Percentiles rank a stretch among this genome's conserved stretches.
These are phyloP conservation scores for Coffea eugenioides DNA, from an alignment of 257 asterid genomes.

Conservation along the genomic window DNA sequence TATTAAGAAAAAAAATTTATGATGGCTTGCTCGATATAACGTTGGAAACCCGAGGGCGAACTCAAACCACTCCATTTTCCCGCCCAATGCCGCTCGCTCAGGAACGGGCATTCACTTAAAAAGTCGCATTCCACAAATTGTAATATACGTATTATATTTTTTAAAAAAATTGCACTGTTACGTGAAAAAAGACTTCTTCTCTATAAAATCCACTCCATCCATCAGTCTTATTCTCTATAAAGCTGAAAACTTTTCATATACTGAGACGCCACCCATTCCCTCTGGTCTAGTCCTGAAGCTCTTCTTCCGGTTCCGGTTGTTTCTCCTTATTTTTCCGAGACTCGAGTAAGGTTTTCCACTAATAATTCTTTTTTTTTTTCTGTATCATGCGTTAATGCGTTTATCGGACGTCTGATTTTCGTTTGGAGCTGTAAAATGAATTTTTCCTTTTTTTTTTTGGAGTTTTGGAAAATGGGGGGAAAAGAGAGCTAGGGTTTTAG, in stretches of 20 bases:
- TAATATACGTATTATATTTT: no score
- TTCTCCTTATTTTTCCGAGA: not conserved
- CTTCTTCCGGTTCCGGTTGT: not conserved
- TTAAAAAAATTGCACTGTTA: no score
- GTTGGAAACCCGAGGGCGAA: not conserved
- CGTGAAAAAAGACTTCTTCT: no score
- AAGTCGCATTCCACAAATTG: not conserved
- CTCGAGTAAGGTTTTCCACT: not conserved
- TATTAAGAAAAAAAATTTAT: no score
- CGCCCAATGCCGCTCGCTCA: constrained; percentile 14
- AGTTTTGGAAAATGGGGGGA: not conserved
- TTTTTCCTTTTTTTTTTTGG: no score
- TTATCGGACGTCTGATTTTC: not conserved
- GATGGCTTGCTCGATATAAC: constrained; percentile 17
- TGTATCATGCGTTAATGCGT: not conserved
- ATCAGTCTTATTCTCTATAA: not conserved
- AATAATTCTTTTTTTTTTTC: not conserved
- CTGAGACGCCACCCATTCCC: not conserved
- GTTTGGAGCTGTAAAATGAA: not conserved
- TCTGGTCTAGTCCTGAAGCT: not conserved
- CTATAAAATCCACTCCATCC: not conserved
- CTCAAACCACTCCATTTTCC: constrained; percentile 13
- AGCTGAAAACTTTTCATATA: constrained; percentile 11
- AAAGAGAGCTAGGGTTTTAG: constrained; percentile 11
- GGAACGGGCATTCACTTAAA: not conserved